Evolutionary conservation across 257 asterid species (phyloP), one percentile per base, ranked within the genome.

Genomic region (Plantago elongata): DNA sequence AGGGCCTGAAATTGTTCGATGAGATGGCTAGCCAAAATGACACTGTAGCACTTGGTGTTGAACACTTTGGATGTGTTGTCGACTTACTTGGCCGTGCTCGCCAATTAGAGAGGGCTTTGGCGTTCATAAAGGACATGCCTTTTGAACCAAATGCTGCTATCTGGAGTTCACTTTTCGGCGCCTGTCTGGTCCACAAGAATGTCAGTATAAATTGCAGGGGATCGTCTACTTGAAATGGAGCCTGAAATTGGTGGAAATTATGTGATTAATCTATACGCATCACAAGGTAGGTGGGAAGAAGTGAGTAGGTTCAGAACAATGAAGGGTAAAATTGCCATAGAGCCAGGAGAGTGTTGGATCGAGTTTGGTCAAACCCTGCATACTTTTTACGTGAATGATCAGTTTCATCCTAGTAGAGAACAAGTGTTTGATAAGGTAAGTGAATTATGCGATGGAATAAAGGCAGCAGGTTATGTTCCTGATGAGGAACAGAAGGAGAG

Each of bases 161-260:
- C 7, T 89, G 93, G 96, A 78, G 89, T 34, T 88, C 98, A 15
- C 88, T 91, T 45, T 81, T 91, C 77, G 98, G 96, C 14, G 98
- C 95, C 34, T 88, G 95, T 66, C 75, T 74, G 74, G 85, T 71
- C 47, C 93, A 88, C 79, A 68, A 60, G 69, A 75, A 84, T 42
- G 61, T 80, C 18, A 69, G 27, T 9, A 74, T 84, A 77, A 72
- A 67, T 88, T 55, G 90, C 87, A 5, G 95, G 86, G 0, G 67
- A 68, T 15, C 69, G 17, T 15, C 92, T 91, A 68, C 72, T 88
- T 34, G 80, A 84, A 56, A 75, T 84, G 13, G 98, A 88, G 75
- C 95, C 98, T 0, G 95, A 81, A 61, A 84, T 74, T 37, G 72
- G 82, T 3, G 95, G 87, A 43, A 88, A 83, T 68, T 88, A 83